Conservation (phyloP, 495 filamentous ascomycete genomes). For the Daldinia decipiens region DNA sequence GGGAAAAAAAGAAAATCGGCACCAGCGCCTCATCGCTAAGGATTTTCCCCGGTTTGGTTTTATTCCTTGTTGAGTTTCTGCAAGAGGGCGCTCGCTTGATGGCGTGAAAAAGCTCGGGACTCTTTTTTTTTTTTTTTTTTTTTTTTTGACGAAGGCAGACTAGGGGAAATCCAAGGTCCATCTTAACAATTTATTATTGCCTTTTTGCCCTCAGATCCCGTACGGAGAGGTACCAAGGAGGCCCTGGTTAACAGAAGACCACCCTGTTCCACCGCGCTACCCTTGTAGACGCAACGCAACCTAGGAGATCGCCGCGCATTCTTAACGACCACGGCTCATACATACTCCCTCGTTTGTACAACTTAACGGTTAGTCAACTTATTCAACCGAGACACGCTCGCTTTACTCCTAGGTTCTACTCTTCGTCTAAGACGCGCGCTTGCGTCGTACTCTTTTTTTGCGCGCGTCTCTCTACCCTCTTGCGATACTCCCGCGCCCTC, state of each 20-base stretch:
- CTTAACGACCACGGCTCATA: slow-evolving; percentile 42
- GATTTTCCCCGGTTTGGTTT: slow-evolving; percentile 13
- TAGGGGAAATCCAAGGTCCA: slow-evolving; percentile 28
- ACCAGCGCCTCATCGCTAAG: slow-evolving; percentile 29
- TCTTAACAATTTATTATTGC: slow-evolving; percentile 43
- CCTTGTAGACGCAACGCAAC: slow-evolving; percentile 48
- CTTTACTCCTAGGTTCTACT: slow-evolving; percentile 43
- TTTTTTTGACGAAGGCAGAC: slow-evolving; percentile 22
- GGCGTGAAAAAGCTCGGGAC: slow-evolving; percentile 36
- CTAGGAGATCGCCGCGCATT: slow-evolving; percentile 43
- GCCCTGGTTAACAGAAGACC: slow-evolving; percentile 37
- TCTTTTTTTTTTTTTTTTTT: slow-evolving; percentile 17
- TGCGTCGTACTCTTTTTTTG: slow-evolving; percentile 42
- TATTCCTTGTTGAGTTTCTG: slow-evolving; percentile 18
- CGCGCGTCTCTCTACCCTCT: slow-evolving; percentile 49
- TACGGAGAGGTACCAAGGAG: slow-evolving; percentile 37
- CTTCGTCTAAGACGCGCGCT: slow-evolving; percentile 47
- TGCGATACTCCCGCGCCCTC: slow-evolving; percentile 43
- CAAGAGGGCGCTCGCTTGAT: slow-evolving; percentile 16
- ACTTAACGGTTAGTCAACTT: slow-evolving; percentile 28
- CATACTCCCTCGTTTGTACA: slow-evolving; percentile 43
- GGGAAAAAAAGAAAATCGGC: slow-evolving; percentile 15
- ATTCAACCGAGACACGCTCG: slow-evolving; percentile 47
- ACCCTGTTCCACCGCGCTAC: slow-evolving; percentile 47
- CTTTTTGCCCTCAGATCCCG: slow-evolving; percentile 29